Evolutionary conservation across 306 rosid species (phyloP), one percentile per base, ranked within the genome.

Genomic region (Quercus aquifolioides): DNA sequence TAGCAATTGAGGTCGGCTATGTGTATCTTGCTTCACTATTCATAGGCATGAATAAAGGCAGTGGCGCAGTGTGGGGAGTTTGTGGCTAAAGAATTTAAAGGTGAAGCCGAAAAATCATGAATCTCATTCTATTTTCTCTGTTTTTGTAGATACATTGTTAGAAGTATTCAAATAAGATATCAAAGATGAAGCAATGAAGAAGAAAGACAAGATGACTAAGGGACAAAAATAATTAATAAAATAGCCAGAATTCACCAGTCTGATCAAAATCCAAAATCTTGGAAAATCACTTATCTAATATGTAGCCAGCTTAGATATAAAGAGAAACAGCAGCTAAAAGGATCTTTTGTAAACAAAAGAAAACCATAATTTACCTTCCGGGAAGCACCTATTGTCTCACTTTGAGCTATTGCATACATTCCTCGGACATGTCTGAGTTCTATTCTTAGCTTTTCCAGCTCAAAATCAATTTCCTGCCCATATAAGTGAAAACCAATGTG

Each of bases 381-480:
- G 51, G 94, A 86, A 73, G 98, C 96, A 79, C 89, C 91, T 13
- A 84, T 78, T 74, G 79, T 93, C 87, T 91, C 96, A 4, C 81
- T 92, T 84, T 89, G 94, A 80, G 94, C 98, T 64, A 93, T 70
- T 14, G 97, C 94, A 73, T 87, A 90, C 93, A 96, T 86, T 87
- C 94, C 99, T 80, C 86, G 93, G 72, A 81, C 97, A 82, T 91
- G 97, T 84, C 91, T 90, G 74, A 96, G 93, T 80, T 96, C 94
- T 73, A 86, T 85, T 86, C 97, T 93, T 82, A 96, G 84, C 89
- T 87, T 90, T 83, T 96, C 98, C 72, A 96, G 87, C 86, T 91
- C 98, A 77, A 91, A 82, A 86, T 82, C 84, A 64, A 96, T 79
- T n/a, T 21, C 88, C 99, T 95, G 93, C 74, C 76, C 74, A 83